Evolutionary conservation across 1,284 basidiomycete species (phyloP).

Genomic region (Grifola frondosa): DNA sequence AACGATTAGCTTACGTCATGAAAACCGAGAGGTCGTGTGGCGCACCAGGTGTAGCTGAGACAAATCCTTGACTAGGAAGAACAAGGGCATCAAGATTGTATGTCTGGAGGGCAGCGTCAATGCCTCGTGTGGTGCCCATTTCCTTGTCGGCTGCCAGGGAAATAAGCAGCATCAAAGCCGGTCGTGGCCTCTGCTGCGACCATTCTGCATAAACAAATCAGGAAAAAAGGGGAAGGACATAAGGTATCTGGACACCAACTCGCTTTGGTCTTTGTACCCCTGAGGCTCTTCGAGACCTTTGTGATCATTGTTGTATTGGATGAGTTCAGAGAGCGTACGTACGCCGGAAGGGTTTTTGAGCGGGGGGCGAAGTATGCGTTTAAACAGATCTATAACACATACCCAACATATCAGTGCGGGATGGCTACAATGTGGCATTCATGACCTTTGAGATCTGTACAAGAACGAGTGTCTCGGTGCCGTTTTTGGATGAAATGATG

Average conservation of each 20-base stretch:
- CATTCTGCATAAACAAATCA: too few species aligned
- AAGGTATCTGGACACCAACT: too few species aligned
- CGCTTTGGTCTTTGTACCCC: too few species aligned
- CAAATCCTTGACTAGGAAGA: slow-evolving; percentile 52
- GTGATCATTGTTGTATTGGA: slow-evolving; percentile 55
- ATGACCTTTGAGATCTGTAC: slow-evolving; percentile 60
- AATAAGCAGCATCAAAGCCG: too few species aligned
- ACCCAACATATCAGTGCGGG: background rate
- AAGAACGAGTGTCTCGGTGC: slow-evolving; percentile 56
- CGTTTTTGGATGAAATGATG: slow-evolving; percentile 48
- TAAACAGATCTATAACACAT: slow-evolving; percentile 44
- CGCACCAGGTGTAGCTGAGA: slow-evolving; percentile 28
- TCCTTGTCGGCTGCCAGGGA: slow-evolving; percentile 52
- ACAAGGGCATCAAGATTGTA: slow-evolving; percentile 59
- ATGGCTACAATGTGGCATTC: background rate
- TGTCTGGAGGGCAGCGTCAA: slow-evolving; percentile 52
- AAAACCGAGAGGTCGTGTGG: too few species aligned
- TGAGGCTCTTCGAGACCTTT: too few species aligned
- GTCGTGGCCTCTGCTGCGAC: too few species aligned
- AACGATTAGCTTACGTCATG: too few species aligned
- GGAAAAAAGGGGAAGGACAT: too few species aligned
- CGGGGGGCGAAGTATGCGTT: slow-evolving; percentile 46
- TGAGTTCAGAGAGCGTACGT: slow-evolving; percentile 51
- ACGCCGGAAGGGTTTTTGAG: slow-evolving; percentile 55
- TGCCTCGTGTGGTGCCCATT: slow-evolving; percentile 53